Base-by-base conservation (phyloP, 768 basidiomycete species). In the Tylopilus sp. region DNA sequence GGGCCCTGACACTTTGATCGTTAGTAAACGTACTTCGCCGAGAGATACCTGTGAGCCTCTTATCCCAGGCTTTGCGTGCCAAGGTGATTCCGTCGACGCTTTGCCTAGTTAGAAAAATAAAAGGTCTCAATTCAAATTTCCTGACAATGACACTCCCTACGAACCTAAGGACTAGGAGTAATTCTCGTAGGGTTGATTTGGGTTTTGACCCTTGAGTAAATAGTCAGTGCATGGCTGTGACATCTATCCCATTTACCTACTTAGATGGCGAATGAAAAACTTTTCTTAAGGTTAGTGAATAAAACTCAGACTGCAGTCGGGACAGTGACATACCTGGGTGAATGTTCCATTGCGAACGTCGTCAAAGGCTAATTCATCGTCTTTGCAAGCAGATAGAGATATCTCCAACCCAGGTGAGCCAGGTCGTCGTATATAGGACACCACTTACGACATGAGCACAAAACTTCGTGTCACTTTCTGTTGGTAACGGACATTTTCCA, bases 261-360 rank as follows among this genome's bases (percentile, higher is more conserved):
- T 56, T 25, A 68, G 45, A 29, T 63, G 64, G 14, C 66, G 61
- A 10, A 70, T 47, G 12, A 68, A 68, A 48, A 70, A 68, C 68
- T 68, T 44, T n/a, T 12, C 5, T 5, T n/a, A 2, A 49, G 6
- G 28, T 68, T 30, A 53, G 47, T 19, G 6, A n/a, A 31, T 21
- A 37, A 24, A 30, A 43, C 21, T 40, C 19, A n/a, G n/a, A n/a
- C n/a, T 16, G 11, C 4, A 26, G 10, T 45, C 9, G 28, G 14
- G 22, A 30, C 16, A 6, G 19, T 5, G 16, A 45, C 58, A 8
- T 45, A 64, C 67, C 53, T 24, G 49, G 6, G 67, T 70, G 26
- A 70, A 45, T 13, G 66, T 59, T 34, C 55, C 55, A 12, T 45
- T 54, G 4, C 10, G 34, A 38, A 10, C 12, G 29, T 59, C 66